Conservation (phyloP, 1,139 yeast species). For the Kurtzmaniella quercitrusa region DNA sequence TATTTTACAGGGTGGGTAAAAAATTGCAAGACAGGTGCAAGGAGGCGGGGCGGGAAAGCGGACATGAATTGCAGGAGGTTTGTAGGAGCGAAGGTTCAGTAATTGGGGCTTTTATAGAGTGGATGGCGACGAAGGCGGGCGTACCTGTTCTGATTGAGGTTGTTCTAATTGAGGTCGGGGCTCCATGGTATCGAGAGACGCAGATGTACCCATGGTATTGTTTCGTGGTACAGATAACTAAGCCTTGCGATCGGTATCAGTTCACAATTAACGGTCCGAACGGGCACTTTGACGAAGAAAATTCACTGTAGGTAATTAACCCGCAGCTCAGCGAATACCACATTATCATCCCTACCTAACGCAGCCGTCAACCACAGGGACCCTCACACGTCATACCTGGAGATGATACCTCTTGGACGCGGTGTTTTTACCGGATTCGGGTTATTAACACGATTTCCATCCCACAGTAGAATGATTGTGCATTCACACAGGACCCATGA, state of each 20-base stretch:
- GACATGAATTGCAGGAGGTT: not conserved
- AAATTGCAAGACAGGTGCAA: too few species aligned
- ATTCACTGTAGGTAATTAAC: not conserved
- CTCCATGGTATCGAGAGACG: too few species aligned
- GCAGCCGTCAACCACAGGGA: not conserved
- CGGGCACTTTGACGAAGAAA: not conserved
- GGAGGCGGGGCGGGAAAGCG: not conserved
- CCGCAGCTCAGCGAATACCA: not conserved
- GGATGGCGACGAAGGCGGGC: not conserved
- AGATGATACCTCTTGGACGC: not conserved
- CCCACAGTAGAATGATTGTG: not conserved
- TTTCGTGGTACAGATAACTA: too few species aligned
- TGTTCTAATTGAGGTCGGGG: too few species aligned
- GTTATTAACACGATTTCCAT: not conserved
- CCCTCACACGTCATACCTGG: not conserved
- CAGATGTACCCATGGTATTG: too few species aligned
- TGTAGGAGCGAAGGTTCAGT: not conserved
- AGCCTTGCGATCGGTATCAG: too few species aligned
- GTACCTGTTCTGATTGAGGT: too few species aligned
- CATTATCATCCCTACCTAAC: not conserved
- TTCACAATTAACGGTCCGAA: not conserved
- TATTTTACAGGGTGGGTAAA: too few species aligned
- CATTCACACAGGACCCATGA: not conserved
- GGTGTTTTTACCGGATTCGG: not conserved
- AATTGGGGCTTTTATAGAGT: not conserved